Base-by-base conservation (phyloP, 768 basidiomycete genomes). In the Lentinula guzmanii region DNA sequence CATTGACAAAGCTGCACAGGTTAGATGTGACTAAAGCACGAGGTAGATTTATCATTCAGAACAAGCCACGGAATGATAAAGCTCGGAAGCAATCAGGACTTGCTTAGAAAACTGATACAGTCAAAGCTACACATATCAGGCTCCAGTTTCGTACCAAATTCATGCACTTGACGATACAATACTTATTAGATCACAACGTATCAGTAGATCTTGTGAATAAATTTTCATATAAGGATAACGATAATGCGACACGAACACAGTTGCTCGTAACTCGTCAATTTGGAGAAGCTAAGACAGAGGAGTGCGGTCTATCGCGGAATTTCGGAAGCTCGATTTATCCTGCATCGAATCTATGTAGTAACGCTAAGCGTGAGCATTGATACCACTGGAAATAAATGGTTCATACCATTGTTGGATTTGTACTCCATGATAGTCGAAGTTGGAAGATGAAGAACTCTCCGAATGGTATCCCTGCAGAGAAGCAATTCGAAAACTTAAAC, bases 341-440 rank as follows among this genome's bases (percentile, higher is more conserved):
- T 90, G 90, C 83, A 93, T 89, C 52, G 91, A 93, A 74, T 93
- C 91, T 93, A 67, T 54, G 18, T 43, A 24, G 34, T 39, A 11
- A 60, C 15, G 46, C 55, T 57, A 15, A 62, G 61, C 42, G 11
- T 21, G 5, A 54, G 13, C 4, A 35, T 37, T 33, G 56, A 24
- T 68, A 65, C 52, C 60, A 62, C 15, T 39, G 16, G 48, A 31
- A 50, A 21, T 42, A 16, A 61, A 33, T 3, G 21, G 6, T 13
- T 55, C 81, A 46, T 61, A 89, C 91, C 91, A 63, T 90, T 93
- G 73, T 96, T 96, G 9, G 93, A 90, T 71, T 96, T 95, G 74
- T 97, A 98, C 71, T 98, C 95, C 86, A 96, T 91, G 63, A 87
- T 82, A 1, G 93, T 95, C 18, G 83, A 77, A 1, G 84, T 68